Evolutionary conservation across 139 green algal genomes (phyloP).

Genomic region (Chlamydomonas eustigma): DNA sequence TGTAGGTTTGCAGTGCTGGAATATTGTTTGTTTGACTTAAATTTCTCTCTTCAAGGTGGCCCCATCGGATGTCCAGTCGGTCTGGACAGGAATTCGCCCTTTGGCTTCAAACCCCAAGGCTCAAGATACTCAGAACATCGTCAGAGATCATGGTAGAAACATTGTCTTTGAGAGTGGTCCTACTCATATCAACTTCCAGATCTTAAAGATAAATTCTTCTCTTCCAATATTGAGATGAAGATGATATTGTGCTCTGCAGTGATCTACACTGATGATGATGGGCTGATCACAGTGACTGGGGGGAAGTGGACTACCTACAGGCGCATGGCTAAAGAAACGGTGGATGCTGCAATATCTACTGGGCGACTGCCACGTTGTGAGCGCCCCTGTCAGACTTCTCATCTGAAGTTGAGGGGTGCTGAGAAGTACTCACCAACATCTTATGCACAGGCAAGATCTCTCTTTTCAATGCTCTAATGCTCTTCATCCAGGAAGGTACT

Average conservation of each 20-base stretch:
- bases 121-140: conserved; percentile 28
- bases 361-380: conserved; percentile 27
- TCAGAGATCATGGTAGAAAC: conserved; percentile 54
- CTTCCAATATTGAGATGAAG: too few relatives aligned
- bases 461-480: too few relatives aligned
- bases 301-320: conserved; percentile 97
- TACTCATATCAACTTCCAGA: not conserved
- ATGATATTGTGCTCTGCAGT: conserved; percentile 45
- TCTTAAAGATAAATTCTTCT: too few relatives aligned
- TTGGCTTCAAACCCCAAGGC: conserved; percentile 72
- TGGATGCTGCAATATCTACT: conserved; percentile 54
- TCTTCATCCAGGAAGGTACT: too few relatives aligned
- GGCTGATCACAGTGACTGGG: conserved; percentile 87
- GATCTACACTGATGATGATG: conserved; percentile 73
- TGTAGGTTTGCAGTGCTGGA: conserved; percentile 31
- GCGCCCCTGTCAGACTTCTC: conserved; percentile 55
- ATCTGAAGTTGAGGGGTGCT: conserved; percentile 70
- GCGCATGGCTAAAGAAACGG: conserved; percentile 77
- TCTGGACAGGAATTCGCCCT: conserved; percentile 91
- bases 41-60: not conserved
- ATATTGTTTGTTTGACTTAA: conserved; percentile 69
- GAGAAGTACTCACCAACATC: conserved; percentile 61
- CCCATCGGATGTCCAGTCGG: conserved; percentile 77
- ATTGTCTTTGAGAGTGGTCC: not conserved
- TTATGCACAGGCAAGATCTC: conserved; percentile 64